Conservation (phyloP, 352 stramenopile species). For the Lagenidium giganteum region DNA sequence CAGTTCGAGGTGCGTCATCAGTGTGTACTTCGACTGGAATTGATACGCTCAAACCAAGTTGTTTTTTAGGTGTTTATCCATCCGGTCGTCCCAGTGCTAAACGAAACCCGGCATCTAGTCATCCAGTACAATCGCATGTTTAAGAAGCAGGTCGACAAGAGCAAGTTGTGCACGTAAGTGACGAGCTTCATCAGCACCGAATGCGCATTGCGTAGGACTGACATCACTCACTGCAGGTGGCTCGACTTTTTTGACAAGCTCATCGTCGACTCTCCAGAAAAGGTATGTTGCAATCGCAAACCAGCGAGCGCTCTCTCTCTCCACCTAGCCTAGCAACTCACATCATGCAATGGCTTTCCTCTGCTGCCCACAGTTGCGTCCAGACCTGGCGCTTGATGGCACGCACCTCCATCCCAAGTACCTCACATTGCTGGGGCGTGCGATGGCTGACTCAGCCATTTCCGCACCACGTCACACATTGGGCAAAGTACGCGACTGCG, state of each 20-base stretch:
- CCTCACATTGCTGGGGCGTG: constrained; percentile 35
- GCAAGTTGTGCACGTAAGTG: constrained; percentile 35
- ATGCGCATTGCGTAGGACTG: neutral
- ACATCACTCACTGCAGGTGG: constrained; percentile 40
- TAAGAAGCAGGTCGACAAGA: constrained; percentile 26
- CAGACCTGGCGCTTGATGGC: constrained; percentile 66
- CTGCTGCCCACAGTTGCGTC: constrained; percentile 32
- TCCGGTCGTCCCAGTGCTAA: constrained; percentile 84
- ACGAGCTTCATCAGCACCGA: constrained; percentile 1
- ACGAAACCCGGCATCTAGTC: constrained; percentile 83
- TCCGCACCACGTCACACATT: constrained; percentile 5
- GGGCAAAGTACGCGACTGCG: no score
- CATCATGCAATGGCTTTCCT: no score
- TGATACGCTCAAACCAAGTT: no score
- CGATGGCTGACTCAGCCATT: no score
- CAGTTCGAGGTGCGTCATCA: no score
- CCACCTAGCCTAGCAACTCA: no score
- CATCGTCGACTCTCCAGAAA: constrained; percentile 30
- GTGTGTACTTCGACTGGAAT: no score
- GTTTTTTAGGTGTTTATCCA: constrained; percentile 82
- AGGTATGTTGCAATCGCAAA: constrained; percentile 26
- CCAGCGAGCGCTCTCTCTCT: no score
- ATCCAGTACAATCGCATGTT: constrained; percentile 82
- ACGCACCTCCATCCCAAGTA: constrained; percentile 84
- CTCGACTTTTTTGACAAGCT: constrained; percentile 88